Base-by-base conservation (phyloP, 805 yeast species). In the Candida golubevii region DNA sequence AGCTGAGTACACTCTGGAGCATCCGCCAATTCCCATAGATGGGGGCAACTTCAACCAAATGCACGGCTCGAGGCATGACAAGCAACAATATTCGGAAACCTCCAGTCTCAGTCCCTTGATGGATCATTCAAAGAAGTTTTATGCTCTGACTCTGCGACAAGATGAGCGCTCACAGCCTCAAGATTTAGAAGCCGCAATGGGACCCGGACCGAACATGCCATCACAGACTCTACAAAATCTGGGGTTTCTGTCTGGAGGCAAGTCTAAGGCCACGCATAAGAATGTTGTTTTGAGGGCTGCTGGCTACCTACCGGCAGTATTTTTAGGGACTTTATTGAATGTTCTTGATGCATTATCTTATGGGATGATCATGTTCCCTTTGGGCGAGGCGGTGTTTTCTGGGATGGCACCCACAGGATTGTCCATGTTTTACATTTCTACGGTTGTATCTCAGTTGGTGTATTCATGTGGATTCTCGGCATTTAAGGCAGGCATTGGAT, bases 291-390 rank as follows among this genome's bases (percentile, higher is more conserved):
- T 62, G 1, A 66, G 62, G 46, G 82, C 84, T 1, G 49, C 74
- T 3, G 51, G 65, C 9, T 80, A 75, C 55, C 41, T 80, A 3
- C 98, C 99, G 0, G 83, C 96, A 0, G 96, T 90, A 4, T 76
- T 89, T 33, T 66, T 93, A 35, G 99, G 99, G 1, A 71, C 88
- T 0, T 66, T 93, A 36, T 71, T 93, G 36, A 93, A 93, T 60
- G 84, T 93, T 36, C 74, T 93, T 39, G 99, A 93, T 63, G 99
- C 95, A 0, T 72, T 93, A 39, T 88, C 96, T 0, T 93, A 93
- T 62, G 99, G 99, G 39, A 90, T 93, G 97, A 93, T 93, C 60
- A 80, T 93, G 72, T 93, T 93, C 67, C 99, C 99, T 0, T 76
- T 90, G 31, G 84, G 95, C 33, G 89, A 84, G 50, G 77, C 89